A percentile compares a stretch with the other conserved stretches of the same genome.
Conservation (phyloP, 169 alveolate genomes). For the Plasmodium sp. region DNA sequence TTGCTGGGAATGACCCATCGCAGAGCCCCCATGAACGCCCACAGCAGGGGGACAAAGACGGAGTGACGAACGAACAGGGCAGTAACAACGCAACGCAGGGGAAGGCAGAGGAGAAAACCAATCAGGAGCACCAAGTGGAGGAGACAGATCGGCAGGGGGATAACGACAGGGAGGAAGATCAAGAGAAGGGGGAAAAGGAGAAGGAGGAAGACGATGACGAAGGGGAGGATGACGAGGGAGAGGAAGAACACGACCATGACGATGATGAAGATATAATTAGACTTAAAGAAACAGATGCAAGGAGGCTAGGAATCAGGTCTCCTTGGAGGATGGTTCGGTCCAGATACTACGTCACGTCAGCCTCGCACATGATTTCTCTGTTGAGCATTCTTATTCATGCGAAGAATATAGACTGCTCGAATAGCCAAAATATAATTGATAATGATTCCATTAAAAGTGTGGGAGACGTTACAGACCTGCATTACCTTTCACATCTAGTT, state of each 20-base stretch:
- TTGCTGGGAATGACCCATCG: background rate
- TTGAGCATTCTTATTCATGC: conserved; percentile 83
- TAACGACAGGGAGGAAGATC: background rate
- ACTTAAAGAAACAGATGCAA: conserved; percentile 88
- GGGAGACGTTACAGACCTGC: conserved; percentile 82
- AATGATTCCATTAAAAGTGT: conserved; percentile 76
- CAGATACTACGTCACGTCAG: conserved; percentile 92
- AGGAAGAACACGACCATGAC: conserved; percentile 53
- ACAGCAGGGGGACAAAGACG: background rate
- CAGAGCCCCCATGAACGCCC: background rate
- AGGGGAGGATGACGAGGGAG: conserved; percentile 20
- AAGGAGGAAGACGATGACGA: background rate
- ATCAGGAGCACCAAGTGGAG: background rate
- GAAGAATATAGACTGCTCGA: conserved; percentile 77
- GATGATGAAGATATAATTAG: conserved; percentile 85
- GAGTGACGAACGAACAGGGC: background rate
- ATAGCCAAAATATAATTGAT: conserved; percentile 73
- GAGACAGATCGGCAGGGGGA: background rate
- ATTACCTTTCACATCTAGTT: conserved; percentile 88
- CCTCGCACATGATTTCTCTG: conserved; percentile 88
- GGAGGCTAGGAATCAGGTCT: conserved; percentile 86
- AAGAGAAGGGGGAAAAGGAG: background rate
- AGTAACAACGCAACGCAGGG: background rate
- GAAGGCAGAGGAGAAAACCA: background rate
- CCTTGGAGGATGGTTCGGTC: conserved; percentile 92